Conservation (phyloP, 2,329 filamentous ascomycete genomes). For the Xylariaceae sp. region DNA sequence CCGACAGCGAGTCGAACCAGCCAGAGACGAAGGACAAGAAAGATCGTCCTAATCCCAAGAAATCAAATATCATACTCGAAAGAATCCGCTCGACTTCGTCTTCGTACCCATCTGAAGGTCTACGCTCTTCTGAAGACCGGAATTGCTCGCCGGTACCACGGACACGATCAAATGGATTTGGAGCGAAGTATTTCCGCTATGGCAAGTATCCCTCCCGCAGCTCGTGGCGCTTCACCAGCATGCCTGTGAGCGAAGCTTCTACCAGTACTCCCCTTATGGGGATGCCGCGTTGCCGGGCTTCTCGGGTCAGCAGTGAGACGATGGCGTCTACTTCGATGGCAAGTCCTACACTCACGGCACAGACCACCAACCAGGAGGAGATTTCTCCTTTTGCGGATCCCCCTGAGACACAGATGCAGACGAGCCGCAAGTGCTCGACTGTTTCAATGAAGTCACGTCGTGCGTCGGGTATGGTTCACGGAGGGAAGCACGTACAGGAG, state of each 20-base stretch:
- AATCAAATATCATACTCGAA: neutral
- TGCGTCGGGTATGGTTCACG: neutral
- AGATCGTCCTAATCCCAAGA: neutral
- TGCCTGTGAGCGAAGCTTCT: neutral
- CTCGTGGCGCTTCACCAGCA: conserved; percentile 3
- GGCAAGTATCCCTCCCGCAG: conserved; percentile 12
- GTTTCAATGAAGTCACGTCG: too few species aligned
- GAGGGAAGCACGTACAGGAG: neutral
- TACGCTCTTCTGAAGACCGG: conserved; percentile 12
- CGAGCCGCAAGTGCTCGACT: neutral
- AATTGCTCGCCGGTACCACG: conserved; percentile 10
- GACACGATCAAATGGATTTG: neutral
- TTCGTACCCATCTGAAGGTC: conserved; percentile 21
- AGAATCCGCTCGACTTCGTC: conserved; percentile 14
- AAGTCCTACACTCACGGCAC: neutral
- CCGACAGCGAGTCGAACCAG: neutral
- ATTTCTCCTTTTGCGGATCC: neutral
- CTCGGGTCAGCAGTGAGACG: neutral
- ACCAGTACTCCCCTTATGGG: neutral
- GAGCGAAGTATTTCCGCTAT: conserved; percentile 13
- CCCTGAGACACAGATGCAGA: neutral
- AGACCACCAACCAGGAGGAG: neutral
- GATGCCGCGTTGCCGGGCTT: neutral
- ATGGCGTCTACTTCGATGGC: neutral
- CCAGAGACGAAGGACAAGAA: neutral